Evolutionary conservation across 345 rosid species (phyloP), one percentile per base, ranked within the genome.

Genomic region (Eucalyptus pumila): DNA sequence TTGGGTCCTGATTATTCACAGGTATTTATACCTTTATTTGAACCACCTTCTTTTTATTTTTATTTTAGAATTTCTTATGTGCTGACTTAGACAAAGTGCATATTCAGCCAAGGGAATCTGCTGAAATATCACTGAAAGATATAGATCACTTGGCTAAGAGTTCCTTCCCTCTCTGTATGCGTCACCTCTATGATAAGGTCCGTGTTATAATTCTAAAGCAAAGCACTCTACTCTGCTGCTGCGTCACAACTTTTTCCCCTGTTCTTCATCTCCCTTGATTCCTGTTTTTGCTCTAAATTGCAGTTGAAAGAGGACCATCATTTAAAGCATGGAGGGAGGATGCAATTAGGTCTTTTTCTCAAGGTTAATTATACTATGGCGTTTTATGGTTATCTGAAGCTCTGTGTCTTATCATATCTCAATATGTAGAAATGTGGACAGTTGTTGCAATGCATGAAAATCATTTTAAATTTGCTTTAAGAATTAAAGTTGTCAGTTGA

Each of bases 241-340:
- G 37, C 19, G n/a, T 88, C 51, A 45, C 88, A 34, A n/a, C 26
- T 9, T 69, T 87, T n/a, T 8, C 12, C 37, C 27, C 26, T 86
- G 58, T 65, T 45, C 32, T 11, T 81, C 40, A 14, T 32, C 76
- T 40, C 19, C 16, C 54, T 62, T 48, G 27, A 62, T 56, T 69
- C 44, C n/a, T 90, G 32, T 89, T 90, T 47, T 10, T 89, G 51
- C 51, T 47, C 40, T 51, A 87, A 47, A 62, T 56, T 91, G 92
- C 95, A 97, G 98, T 94, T 98, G 67, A 94, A 95, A 93, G 99
- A 96, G 92, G 98, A 98, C 92, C 99, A 97, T 90, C 99, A 96
- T 94, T 90, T 98, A 62, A 96, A 98, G 94, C 99, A 98, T 90
- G 98, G 98, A 88, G 99, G 99, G 88, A 94, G 99, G 94, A 98